phyloP scores from a whole-genome alignment of 768 basidiomycete species.

The Lentinula edodes region DNA sequence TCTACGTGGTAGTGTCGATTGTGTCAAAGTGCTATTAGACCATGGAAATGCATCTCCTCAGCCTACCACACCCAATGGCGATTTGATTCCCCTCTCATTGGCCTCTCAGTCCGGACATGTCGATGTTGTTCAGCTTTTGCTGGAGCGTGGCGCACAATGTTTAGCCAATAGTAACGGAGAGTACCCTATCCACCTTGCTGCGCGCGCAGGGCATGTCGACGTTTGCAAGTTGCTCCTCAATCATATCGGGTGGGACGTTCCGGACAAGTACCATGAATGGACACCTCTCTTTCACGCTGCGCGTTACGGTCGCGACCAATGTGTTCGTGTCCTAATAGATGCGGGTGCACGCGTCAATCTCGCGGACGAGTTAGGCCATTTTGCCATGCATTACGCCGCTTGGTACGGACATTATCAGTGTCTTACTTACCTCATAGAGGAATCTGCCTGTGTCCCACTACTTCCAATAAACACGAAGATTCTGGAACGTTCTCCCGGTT shows the following conservation, averaged over 20 bases:
- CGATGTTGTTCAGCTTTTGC: conserved; percentile 71
- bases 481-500: conserved; percentile 33
- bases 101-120: conserved; percentile 89
- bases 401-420: conserved; percentile 88
- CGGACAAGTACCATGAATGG: conserved; percentile 98
- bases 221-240: conserved; percentile 73
- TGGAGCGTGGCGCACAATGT: conserved; percentile 72
- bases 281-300: conserved; percentile 96
- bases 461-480: conserved; percentile 15
- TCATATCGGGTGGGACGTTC: conserved; percentile 75
- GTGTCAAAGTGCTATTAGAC: conserved; percentile 77
- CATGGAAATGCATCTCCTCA: conserved; percentile 63
- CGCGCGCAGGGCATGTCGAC: conserved; percentile 84
- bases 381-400: conserved; percentile 89
- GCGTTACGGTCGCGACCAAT: conserved; percentile 72
- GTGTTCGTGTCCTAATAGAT: conserved; percentile 71
- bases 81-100: conserved; percentile 82
- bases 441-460: conserved; percentile 26
- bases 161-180: conserved; percentile 92
- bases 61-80: conserved; percentile 50
- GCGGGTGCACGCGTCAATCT: conserved; percentile 74
- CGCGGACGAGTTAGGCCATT: conserved; percentile 79
- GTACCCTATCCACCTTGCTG: conserved; percentile 94
- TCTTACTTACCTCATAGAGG: conserved; percentile 53
- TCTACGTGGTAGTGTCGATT: conserved; percentile 74